phyloP scores from a whole-genome alignment of 345 rosid genomes.

The Eutrema japonicum region DNA sequence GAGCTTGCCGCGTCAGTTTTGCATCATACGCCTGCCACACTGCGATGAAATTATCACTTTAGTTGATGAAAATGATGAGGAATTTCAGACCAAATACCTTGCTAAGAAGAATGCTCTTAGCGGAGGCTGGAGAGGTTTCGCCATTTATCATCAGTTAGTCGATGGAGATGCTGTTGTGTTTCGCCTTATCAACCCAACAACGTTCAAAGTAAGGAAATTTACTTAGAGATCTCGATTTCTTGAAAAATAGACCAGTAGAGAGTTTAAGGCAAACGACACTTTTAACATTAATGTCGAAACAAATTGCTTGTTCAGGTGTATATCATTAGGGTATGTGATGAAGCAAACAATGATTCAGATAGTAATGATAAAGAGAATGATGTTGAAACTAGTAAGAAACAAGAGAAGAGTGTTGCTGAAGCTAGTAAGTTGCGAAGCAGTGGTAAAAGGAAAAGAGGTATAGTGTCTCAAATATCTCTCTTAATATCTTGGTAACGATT shows the following conservation, averaged over 20 bases:
- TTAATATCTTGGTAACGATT: not conserved
- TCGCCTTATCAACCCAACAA: constrained; percentile 53
- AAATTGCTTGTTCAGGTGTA: constrained; percentile 39
- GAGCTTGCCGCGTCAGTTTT: constrained; percentile 66
- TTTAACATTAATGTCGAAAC: not conserved
- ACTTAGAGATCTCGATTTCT: not conserved
- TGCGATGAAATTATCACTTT: constrained; percentile 43
- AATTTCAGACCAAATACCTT: constrained; percentile 52
- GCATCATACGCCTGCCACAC: constrained; percentile 58
- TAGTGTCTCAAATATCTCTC: constrained; percentile 19
- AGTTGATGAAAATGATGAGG: constrained; percentile 56
- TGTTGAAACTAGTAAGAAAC: constrained; percentile 11
- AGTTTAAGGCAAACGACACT: not conserved
- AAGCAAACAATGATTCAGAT: constrained; percentile 23
- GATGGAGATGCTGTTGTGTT: constrained; percentile 70
- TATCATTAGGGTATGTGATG: constrained; percentile 41
- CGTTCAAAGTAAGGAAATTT: constrained; percentile 54
- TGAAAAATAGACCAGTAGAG: not conserved
- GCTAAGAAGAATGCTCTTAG: constrained; percentile 60
- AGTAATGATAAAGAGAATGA: constrained; percentile 15
- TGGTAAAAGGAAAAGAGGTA: constrained; percentile 37
- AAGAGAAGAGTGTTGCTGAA: constrained; percentile 26
- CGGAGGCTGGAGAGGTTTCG: constrained; percentile 67
- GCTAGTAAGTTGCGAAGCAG: constrained; percentile 12
- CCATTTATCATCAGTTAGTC: constrained; percentile 54